phyloP scores from a whole-genome alignment of 1,139 yeast genomes.

The Debaryomyces subglobosus region DNA sequence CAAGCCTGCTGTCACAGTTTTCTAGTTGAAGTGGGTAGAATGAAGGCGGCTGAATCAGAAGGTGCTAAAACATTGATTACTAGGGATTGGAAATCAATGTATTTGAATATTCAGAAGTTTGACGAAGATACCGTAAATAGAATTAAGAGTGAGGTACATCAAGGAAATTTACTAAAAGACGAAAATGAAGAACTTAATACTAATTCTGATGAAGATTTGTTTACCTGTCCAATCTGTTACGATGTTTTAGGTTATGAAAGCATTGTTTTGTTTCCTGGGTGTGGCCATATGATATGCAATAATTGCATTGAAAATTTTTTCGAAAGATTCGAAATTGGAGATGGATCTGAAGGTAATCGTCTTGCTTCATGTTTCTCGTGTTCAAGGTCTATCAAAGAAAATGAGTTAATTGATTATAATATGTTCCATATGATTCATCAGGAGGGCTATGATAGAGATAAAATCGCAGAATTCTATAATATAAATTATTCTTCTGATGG shows the following conservation, averaged over 20 bases:
- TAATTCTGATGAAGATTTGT: conserved; percentile 23
- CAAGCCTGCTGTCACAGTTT: conserved; percentile 90
- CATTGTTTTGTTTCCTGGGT: conserved; percentile 51
- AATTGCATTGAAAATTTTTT: conserved; percentile 61
- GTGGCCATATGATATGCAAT: conserved; percentile 73
- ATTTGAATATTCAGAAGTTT: conserved; percentile 17
- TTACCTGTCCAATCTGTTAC: conserved; percentile 69
- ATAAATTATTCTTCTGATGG: background rate
- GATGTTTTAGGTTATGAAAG: conserved; percentile 57
- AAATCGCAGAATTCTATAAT: conserved; percentile 13
- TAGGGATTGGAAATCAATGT: conserved; percentile 29
- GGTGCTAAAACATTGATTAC: conserved; percentile 15
- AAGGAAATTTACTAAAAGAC: conserved; percentile 11
- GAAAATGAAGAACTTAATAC: conserved; percentile 12
- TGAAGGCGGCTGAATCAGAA: conserved; percentile 31
- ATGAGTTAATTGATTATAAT: conserved; percentile 50
- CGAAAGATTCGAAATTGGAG: conserved; percentile 40
- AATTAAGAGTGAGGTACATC: conserved; percentile 17
- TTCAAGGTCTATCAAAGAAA: conserved; percentile 38
- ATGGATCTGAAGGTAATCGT: conserved; percentile 37
- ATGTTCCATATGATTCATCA: conserved; percentile 52
- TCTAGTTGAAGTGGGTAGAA: conserved; percentile 68
- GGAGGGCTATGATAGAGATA: conserved; percentile 22
- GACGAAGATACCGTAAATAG: conserved; percentile 16
- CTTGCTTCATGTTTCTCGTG: conserved; percentile 60